Base-by-base conservation (phyloP, 208 protist species). In the Crithidia acanthocephali region DNA sequence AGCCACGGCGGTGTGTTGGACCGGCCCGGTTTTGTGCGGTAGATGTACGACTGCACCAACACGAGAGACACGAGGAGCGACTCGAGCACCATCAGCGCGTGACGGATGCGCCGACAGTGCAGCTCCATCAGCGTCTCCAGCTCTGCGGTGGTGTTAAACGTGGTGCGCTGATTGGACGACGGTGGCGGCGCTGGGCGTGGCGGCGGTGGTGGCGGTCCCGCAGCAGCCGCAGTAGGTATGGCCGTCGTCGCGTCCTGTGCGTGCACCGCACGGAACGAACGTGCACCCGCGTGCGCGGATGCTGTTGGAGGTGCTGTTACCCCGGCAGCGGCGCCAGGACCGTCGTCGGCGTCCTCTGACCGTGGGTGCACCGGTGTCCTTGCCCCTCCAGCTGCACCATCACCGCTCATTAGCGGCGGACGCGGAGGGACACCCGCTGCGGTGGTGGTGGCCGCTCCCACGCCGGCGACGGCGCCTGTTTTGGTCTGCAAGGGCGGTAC, bases 1-100 rank as follows among this genome's bases (percentile, higher is more conserved):
- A 63, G 52, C 71, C 62, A 70, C 28, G 71, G 56, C 55, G 47
- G 44, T 11, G 45, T 52, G 33, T 59, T 42, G 1, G 68, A 71
- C 20, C 30, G n/a, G 16, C 28, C 44, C 0, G 50, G 35, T 9
- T 58, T 15, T 23, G 40, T 62, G 25, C 55, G 53, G 51, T 53
- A 70, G 59, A 72, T 51, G 42, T 66, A 81, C 30, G 53, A 44
- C 68, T 67, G 44, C 44, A 73, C 59, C 55, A 77, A 57, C 50
- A 59, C 73, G 18, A 77, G 42, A 0, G 74, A 72, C 40, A 80
- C 74, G 4, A 84, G 65, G 5, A 80, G 72, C 2, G 79, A 79
- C 70, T 86, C 81, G 1, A 80, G 68, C 30, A 79, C 30, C 56
- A 80, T 68, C 32, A 86, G 30, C 32, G 77, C 68, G 51, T 79